These are phyloP conservation scores for Moniliella sp. DNA, from an alignment of 1,284 basidiomycete genomes.

Conservation along the genomic window DNA sequence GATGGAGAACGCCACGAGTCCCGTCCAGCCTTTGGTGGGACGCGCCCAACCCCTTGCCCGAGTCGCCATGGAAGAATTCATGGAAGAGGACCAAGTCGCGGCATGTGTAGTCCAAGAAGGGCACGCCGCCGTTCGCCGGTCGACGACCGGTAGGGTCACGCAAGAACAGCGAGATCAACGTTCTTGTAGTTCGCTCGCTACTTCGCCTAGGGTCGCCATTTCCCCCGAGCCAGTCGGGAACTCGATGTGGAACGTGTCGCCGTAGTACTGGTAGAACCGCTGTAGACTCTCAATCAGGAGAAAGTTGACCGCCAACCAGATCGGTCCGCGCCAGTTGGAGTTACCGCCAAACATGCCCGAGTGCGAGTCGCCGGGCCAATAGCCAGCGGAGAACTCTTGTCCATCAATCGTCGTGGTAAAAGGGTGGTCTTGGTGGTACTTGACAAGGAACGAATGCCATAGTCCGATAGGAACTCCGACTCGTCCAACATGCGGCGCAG, in stretches of 20 bases:
- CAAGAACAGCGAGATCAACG: conserved; percentile 89
- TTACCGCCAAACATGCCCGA: conserved; percentile 98
- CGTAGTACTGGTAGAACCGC: conserved; percentile 50
- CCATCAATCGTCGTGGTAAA: conserved; percentile 87
- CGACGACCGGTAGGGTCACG: conserved; percentile 42
- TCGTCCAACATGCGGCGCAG: conserved; percentile 79
- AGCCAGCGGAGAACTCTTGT: conserved; percentile 72
- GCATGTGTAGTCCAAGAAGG: conserved; percentile 52
- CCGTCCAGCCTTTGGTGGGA: conserved; percentile 90
- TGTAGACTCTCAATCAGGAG: conserved; percentile 68
- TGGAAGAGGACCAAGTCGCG: conserved; percentile 91
- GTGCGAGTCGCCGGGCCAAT: conserved; percentile 91
- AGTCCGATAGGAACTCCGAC: conserved; percentile 69
- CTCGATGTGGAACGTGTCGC: conserved; percentile 44
- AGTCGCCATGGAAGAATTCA: conserved; percentile 91
- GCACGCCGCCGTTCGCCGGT: conserved; percentile 5
- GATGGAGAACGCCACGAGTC: conserved; percentile 9
- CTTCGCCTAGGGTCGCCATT: conserved; percentile 69
- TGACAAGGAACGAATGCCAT: conserved; percentile 69
- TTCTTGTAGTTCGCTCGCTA: conserved; percentile 85
- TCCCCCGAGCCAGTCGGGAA: conserved; percentile 87
- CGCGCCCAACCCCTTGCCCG: conserved; percentile 62
- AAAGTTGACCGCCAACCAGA: conserved; percentile 82
- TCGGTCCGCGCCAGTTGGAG: conserved; percentile 63
- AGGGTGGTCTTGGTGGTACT: conserved; percentile 69